Base-by-base conservation (phyloP, 1,284 basidiomycete species). In the Sanguinoderma infundibulare region DNA sequence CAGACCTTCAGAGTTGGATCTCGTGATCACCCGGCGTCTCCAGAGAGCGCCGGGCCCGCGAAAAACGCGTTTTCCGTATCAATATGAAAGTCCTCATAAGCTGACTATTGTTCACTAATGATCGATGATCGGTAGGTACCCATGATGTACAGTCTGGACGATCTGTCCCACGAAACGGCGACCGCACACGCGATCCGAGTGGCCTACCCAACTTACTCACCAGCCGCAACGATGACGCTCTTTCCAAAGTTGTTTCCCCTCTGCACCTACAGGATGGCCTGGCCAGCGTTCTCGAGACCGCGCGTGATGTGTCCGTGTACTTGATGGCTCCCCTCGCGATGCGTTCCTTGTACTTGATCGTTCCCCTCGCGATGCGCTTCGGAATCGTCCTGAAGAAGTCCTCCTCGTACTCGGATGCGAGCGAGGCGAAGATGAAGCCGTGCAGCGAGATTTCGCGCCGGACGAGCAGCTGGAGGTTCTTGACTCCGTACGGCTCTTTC, bases 321-420 rank as follows among this genome's bases (percentile, higher is more conserved):
- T n/a, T n/a, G n/a, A n/a, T n/a, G n/a, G n/a, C n/a, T n/a, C n/a
- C n/a, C n/a, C n/a, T n/a, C n/a, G n/a, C n/a, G n/a, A n/a, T n/a
- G n/a, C n/a, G n/a, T 66, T 90, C 89, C 12, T 77, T 76, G 68
- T 85, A 83, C 73, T 87, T 84, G 63, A 92, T 70, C 73, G 86
- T 79, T 9, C 89, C 89, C 35, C 79, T 77, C 3, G 79, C 80
- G 47, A 89, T 72, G 64, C 82, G 79, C 36, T 76, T 71, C 0
- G 83, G 79, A 42, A 92, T 72, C 51, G 82, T 81, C 14, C 73
- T 72, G 70, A 85, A 85, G 73, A 86, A 87, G 30, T 76, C 75
- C 0, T 73, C 71, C 1, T 39, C 56, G 70, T 81, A 80, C 67
- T 81, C 78, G 20, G 64, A 71, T 57, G 15, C 81, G 72, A 54